A percentile compares a stretch with the other conserved stretches of the same genome.
phyloP scores from a whole-genome alignment of 352 stramenopile genomes.

The Pythium folliculosum region DNA sequence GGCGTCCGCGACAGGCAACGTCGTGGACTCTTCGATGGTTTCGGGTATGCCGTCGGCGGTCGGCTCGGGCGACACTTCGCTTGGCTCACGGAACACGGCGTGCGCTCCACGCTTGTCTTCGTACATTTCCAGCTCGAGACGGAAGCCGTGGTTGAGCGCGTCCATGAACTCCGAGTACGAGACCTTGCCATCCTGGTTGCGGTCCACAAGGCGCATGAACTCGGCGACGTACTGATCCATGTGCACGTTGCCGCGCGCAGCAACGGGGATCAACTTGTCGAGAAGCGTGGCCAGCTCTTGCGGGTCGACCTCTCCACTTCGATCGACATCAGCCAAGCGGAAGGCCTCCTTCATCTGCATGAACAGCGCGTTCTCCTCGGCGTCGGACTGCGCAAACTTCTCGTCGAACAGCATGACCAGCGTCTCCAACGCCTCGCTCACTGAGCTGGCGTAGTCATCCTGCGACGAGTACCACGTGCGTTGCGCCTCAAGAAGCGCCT shows the following conservation, averaged over 20 bases:
- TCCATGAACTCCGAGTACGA: constrained; percentile 80
- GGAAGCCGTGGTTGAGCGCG: constrained; percentile 69
- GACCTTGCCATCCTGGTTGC: constrained; percentile 62
- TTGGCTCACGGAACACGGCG: constrained; percentile 8
- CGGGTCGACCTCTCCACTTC: constrained; percentile 60
- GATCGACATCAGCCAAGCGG: constrained; percentile 59
- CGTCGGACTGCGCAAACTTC: constrained; percentile 51
- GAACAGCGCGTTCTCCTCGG: constrained; percentile 65
- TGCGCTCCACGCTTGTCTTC: constrained; percentile 25
- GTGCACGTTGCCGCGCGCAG: constrained; percentile 31
- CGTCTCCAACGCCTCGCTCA: constrained; percentile 59
- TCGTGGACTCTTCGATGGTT: constrained; percentile 5
- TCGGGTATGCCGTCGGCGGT: background rate
- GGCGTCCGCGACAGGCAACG: background rate
- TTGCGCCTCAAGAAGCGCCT: constrained; percentile 10
- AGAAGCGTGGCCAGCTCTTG: constrained; percentile 60
- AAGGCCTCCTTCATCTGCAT: constrained; percentile 84
- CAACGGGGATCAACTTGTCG: constrained; percentile 65
- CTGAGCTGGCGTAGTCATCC: constrained; percentile 36
- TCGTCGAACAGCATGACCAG: constrained; percentile 60
- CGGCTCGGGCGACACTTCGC: background rate
- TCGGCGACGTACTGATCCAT: constrained; percentile 79
- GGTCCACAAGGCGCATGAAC: constrained; percentile 76
- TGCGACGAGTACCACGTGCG: constrained; percentile 26
- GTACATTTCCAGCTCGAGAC: constrained; percentile 73